Evolutionary conservation across 805 yeast genomes (phyloP).

Genomic region (Spathaspora hagerdaliae): DNA sequence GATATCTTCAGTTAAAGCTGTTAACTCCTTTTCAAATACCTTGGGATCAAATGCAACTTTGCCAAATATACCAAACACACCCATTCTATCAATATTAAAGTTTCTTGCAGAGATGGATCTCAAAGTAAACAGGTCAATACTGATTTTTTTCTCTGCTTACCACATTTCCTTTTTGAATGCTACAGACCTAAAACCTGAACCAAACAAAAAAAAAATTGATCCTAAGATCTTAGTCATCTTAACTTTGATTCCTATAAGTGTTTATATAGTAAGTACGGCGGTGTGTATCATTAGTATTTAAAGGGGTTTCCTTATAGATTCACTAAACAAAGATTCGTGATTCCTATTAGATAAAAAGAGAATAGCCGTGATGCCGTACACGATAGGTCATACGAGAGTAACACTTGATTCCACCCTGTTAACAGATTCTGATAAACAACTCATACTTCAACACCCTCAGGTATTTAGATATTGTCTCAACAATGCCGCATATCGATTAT

Average conservation of each 20-base stretch:
- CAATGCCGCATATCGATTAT: constrained; percentile 20
- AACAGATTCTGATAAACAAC: constrained; percentile 19
- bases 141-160: neutral
- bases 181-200: no score
- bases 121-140: neutral
- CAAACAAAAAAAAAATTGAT: no score
- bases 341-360: no score
- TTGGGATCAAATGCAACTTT: constrained; percentile 26
- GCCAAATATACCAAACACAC: constrained; percentile 24
- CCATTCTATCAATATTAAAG: constrained; percentile 12
- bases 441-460: constrained; percentile 24
- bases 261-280: no score
- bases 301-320: no score
- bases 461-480: constrained; percentile 33
- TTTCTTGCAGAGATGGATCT: neutral
- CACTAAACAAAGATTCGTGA: no score
- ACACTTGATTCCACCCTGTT: constrained; percentile 16
- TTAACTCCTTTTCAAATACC: constrained; percentile 30
- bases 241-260: no score
- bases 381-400: constrained; percentile 32
- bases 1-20: constrained; percentile 23
- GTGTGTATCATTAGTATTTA: no score
- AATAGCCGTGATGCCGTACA: constrained; percentile 27
- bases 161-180: neutral
- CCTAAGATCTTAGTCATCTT: no score